A percentile compares a stretch with the other conserved stretches of the same genome.
phyloP scores from a whole-genome alignment of 1,139 yeast species.

The Lodderomyces elongisporus region DNA sequence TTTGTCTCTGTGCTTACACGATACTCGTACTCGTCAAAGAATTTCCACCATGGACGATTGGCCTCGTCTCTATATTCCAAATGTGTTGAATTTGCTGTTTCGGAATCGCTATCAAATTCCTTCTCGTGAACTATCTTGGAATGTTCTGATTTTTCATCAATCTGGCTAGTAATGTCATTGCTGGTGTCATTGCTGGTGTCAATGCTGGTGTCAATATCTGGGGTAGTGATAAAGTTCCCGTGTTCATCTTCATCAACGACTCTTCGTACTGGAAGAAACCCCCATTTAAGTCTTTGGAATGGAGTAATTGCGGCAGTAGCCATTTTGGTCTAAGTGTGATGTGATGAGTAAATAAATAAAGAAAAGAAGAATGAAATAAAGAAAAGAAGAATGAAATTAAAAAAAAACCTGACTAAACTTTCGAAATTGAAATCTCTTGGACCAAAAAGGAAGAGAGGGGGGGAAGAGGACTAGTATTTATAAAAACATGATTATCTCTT shows the following conservation, averaged over 20 bases:
- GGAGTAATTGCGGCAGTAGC: constrained; percentile 5
- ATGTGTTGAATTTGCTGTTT: constrained; percentile 1
- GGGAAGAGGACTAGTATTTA: too few species aligned
- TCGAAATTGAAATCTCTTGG: too few species aligned
- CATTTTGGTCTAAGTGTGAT: too few species aligned
- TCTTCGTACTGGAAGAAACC: constrained; percentile 44
- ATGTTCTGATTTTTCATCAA: background rate
- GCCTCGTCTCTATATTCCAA: constrained; percentile 59
- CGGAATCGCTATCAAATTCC: background rate
- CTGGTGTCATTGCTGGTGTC: background rate
- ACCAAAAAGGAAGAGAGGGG: too few species aligned
- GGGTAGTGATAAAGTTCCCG: constrained; percentile 9
- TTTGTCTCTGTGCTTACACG: constrained; percentile 36
- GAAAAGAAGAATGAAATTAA: too few species aligned
- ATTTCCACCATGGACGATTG: constrained; percentile 58
- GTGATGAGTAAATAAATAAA: too few species aligned
- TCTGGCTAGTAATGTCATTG: too few species aligned
- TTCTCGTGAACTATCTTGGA: background rate
- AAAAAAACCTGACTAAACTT: too few species aligned
- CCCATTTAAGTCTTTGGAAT: constrained; percentile 36
- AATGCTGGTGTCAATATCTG: background rate
- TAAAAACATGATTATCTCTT: too few species aligned
- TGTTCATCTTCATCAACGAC: constrained; percentile 30
- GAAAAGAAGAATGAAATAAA: too few species aligned
- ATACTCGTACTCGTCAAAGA: constrained; percentile 60